Percentiles rank a stretch among this genome's conserved stretches.
These are phyloP conservation scores for Metschnikowia peoriensis DNA, from an alignment of 805 yeast genomes.

Conservation along the genomic window DNA sequence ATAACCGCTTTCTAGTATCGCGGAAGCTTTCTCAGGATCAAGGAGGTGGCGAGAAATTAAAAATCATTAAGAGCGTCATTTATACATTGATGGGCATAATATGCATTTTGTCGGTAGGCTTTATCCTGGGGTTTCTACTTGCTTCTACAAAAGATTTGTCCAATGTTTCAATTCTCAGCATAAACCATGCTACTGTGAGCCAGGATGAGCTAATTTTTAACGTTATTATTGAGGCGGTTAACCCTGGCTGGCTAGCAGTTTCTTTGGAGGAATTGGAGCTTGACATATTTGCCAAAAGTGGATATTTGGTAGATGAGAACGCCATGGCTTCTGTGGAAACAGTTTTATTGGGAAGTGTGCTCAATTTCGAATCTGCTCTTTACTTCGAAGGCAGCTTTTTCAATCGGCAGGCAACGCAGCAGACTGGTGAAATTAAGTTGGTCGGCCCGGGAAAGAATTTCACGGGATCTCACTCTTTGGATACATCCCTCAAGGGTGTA, in stretches of 20 bases:
- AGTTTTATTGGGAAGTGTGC: conserved; percentile 69
- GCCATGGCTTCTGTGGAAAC: conserved; percentile 48
- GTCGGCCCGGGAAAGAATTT: conserved; percentile 64
- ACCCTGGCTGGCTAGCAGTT: conserved; percentile 81
- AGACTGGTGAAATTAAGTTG: conserved; percentile 69
- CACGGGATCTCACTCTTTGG: conserved; percentile 21
- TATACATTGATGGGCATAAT: conserved; percentile 47
- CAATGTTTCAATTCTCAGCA: conserved; percentile 56
- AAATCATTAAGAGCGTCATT: conserved; percentile 31
- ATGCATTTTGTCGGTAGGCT: conserved; percentile 65
- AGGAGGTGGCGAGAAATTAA: conserved; percentile 13
- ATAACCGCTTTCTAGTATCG: conserved; percentile 28
- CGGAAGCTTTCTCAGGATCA: conserved; percentile 25
- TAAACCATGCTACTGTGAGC: conserved; percentile 72
- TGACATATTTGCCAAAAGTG: conserved; percentile 80
- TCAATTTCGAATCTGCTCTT: conserved; percentile 67
- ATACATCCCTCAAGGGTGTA: neutral
- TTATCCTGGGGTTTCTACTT: conserved; percentile 75
- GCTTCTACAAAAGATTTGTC: conserved; percentile 86
- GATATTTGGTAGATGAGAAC: conserved; percentile 31
- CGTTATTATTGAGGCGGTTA: conserved; percentile 72
- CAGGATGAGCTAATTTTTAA: conserved; percentile 84
- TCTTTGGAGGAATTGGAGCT: conserved; percentile 63
- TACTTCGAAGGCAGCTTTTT: conserved; percentile 77
- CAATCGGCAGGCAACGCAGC: conserved; percentile 54